These are phyloP conservation scores for Linnemannia schmuckeri DNA, from an alignment of 192 early-diverging fungal genomes.

Conservation along the genomic window DNA sequence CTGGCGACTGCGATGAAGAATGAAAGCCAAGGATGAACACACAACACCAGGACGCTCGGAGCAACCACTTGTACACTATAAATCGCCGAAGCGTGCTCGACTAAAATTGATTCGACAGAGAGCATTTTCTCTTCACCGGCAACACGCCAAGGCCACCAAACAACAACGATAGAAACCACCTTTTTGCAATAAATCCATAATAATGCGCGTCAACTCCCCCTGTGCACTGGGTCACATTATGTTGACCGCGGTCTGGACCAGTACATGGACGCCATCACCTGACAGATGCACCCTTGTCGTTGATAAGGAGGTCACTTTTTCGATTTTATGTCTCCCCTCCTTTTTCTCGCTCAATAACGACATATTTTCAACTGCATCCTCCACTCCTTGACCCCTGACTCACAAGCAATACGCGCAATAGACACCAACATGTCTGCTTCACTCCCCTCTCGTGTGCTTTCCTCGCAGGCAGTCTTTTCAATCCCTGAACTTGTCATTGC, in stretches of 20 bases:
- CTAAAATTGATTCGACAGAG: neutral
- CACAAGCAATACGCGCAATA: neutral
- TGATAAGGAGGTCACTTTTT: neutral
- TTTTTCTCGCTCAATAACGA: neutral
- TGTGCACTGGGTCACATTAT: neutral
- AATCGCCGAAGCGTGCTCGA: neutral
- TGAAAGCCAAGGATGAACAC: neutral
- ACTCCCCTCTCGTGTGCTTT: neutral
- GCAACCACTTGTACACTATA: conserved; percentile 7
- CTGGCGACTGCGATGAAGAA: conserved; percentile 19
- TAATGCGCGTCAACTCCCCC: neutral
- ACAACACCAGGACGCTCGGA: conserved; percentile 4
- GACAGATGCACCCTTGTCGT: neutral
- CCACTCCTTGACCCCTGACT: neutral
- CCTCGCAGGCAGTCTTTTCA: neutral
- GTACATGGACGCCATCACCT: neutral
- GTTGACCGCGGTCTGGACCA: neutral
- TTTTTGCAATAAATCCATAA: conserved; percentile 1
- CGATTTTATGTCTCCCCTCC: neutral
- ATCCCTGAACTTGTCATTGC: neutral
- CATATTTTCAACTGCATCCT: neutral
- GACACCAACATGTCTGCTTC: neutral
- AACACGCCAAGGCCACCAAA: neutral
- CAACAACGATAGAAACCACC: neutral
- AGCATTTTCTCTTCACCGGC: neutral